Evolutionary conservation across 345 rosid genomes (phyloP), one percentile per base, ranked within the genome.

Genomic region (Crucihimalaya himalaica): DNA sequence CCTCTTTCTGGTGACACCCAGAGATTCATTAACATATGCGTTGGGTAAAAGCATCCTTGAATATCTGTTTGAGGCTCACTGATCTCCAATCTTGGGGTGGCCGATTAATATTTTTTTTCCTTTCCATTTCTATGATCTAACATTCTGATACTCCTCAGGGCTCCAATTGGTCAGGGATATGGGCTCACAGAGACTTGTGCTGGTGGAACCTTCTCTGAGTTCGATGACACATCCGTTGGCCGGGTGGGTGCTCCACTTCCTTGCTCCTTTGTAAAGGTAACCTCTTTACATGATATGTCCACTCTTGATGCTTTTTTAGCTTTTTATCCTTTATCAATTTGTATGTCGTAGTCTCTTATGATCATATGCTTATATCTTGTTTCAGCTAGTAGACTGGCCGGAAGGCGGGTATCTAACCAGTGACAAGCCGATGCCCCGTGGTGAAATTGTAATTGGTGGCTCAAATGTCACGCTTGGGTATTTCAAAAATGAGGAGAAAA

Each of bases 101-200:
- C 60, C 10, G 13, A 21, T 54, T 5, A 6, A 39, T 42, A 3
- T 50, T 72, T 47, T 27, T 7, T 6, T 23, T 29, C 5, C 13
- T 63, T 29, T 13, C 52, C 50, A 7, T 32, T 43, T 63, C 32
- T 54, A 1, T 48, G 51, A 51, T 40, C 71, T 39, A 29, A 71
- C 31, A 16, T 14, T 29, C 40, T 48, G 72, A 8, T 66, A 21
- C 19, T 79, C 55, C 67, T 27, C 87, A 96, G 99, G 80, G 94
- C 97, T 82, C 98, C 99, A 48, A 96, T 96, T 28, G 93, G 96
- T 20, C 99, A 96, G 83, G 99, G 99, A n/a, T 96, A 90, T 83
- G 98, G 97, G 61, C 94, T 96, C 61, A 96, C 98, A 16, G 99
- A 96, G 85, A 92, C 97, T 40, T 90, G 97, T 81, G 99, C 99